These are phyloP conservation scores for Geosmithia morbida DNA, from an alignment of 2,329 filamentous ascomycete genomes.

Conservation along the genomic window DNA sequence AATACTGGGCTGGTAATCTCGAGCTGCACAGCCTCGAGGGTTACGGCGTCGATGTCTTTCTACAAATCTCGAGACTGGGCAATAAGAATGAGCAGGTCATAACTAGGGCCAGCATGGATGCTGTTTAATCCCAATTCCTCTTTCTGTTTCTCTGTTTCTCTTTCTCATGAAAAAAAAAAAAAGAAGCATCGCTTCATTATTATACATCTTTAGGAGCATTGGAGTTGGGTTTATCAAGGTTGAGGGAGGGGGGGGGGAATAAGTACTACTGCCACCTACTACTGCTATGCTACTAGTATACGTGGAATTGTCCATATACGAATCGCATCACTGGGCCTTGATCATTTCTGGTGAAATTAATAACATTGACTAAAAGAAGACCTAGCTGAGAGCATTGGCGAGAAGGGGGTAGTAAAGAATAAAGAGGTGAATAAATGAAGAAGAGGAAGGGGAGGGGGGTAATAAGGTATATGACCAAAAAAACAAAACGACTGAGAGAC, in stretches of 20 bases:
- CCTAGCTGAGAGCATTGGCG: constrained; percentile 18
- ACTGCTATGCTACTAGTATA: too few relatives aligned
- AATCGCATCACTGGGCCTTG: too few relatives aligned
- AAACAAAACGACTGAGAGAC: constrained; percentile 14
- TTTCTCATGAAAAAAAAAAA: not conserved
- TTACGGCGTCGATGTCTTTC: constrained; percentile 88
- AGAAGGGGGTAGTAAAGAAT: constrained; percentile 11
- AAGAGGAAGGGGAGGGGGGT: not conserved
- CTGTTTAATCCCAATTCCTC: constrained; percentile 31
- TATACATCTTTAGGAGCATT: too few relatives aligned
- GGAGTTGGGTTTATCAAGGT: too few relatives aligned
- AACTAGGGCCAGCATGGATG: constrained; percentile 63
- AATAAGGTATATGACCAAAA: constrained; percentile 7
- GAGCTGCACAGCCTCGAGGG: constrained; percentile 88
- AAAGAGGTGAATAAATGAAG: constrained; percentile 11
- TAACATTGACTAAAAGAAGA: constrained; percentile 32
- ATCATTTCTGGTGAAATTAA: constrained; percentile 18
- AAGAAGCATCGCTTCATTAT: too few relatives aligned
- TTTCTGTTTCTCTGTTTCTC: not conserved
- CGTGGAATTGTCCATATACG: too few relatives aligned
- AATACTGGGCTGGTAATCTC: constrained; percentile 92
- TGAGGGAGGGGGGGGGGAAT: too few relatives aligned
- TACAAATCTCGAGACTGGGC: constrained; percentile 90
- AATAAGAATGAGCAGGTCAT: constrained; percentile 96
- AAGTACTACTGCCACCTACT: too few relatives aligned